A percentile compares a stretch with the other conserved stretches of the same genome.
These are phyloP conservation scores for Aspergillus jensenii DNA, from an alignment of 2,329 filamentous ascomycete species.

Conservation along the genomic window DNA sequence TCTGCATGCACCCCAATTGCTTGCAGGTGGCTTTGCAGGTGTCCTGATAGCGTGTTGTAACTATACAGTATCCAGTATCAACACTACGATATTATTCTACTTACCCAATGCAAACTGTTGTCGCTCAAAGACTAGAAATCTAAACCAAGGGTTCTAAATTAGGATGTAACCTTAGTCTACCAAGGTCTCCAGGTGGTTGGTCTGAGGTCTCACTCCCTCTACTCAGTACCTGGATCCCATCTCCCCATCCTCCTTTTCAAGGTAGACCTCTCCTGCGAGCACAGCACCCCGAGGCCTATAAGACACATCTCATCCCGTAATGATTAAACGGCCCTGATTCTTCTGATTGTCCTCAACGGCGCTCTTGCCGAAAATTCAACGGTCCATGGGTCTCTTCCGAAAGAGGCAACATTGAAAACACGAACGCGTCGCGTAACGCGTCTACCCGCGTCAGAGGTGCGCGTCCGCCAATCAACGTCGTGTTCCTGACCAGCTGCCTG, in stretches of 20 bases:
- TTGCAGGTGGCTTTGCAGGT: constrained; percentile 1
- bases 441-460: neutral
- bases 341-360: neutral
- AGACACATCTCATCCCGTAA: neutral
- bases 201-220: neutral
- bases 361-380: neutral
- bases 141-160: too few relatives aligned
- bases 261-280: neutral
- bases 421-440: constrained; percentile 6
- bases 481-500: neutral
- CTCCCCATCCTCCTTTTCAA: neutral
- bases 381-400: neutral
- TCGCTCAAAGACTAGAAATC: too few relatives aligned
- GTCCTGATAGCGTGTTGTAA: too few relatives aligned
- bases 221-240: neutral
- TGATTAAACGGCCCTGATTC: neutral
- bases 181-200: neutral
- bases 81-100: too few relatives aligned
- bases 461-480: constrained; percentile 1
- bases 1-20: constrained; percentile 11
- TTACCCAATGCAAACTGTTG: too few relatives aligned
- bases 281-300: neutral
- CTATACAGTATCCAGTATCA: too few relatives aligned
- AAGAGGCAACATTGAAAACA: constrained; percentile 2
- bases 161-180: too few relatives aligned